phyloP scores from a whole-genome alignment of 768 basidiomycete species.

The Hypholoma sublateritium region DNA sequence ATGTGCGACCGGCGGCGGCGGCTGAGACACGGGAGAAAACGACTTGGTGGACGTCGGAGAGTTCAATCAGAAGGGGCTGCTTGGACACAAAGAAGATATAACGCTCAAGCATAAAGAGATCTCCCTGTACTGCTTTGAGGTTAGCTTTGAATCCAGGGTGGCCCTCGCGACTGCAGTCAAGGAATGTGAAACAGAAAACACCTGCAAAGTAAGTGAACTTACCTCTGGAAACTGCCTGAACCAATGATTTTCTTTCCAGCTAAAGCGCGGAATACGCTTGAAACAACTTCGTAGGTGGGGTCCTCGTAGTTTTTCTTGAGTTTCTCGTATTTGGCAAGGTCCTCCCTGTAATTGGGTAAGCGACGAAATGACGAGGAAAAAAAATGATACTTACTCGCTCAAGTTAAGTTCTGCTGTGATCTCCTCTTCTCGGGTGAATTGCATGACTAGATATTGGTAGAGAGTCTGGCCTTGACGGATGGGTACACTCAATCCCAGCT shows the following conservation, averaged over 20 bases:
- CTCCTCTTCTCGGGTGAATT: conserved; percentile 96
- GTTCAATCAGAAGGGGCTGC: conserved; percentile 85
- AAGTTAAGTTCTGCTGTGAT: conserved; percentile 94
- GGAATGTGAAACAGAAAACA: background rate
- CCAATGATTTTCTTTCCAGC: conserved; percentile 91
- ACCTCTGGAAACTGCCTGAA: conserved; percentile 85
- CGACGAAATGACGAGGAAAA: background rate
- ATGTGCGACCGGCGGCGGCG: conserved; percentile 83
- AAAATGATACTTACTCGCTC: conserved; percentile 64
- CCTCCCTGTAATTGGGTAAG: conserved; percentile 49
- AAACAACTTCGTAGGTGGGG: conserved; percentile 93
- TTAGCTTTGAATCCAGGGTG: conserved; percentile 97
- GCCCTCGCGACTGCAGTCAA: conserved; percentile 67
- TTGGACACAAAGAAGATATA: conserved; percentile 98
- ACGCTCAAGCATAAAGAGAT: conserved; percentile 98
- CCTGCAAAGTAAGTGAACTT: conserved; percentile 13
- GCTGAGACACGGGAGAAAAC: conserved; percentile 92
- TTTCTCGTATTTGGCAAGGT: conserved; percentile 74
- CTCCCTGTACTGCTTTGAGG: conserved; percentile 94
- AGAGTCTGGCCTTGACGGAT: conserved; percentile 98
- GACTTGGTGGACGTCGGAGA: conserved; percentile 86
- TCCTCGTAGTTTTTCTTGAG: conserved; percentile 94
- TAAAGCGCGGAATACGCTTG: conserved; percentile 88
- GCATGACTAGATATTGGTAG: conserved; percentile 98
- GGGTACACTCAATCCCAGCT: conserved; percentile 90